Conservation (phyloP, 192 early-diverging fungal genomes). For the Mortierella antarctica region DNA sequence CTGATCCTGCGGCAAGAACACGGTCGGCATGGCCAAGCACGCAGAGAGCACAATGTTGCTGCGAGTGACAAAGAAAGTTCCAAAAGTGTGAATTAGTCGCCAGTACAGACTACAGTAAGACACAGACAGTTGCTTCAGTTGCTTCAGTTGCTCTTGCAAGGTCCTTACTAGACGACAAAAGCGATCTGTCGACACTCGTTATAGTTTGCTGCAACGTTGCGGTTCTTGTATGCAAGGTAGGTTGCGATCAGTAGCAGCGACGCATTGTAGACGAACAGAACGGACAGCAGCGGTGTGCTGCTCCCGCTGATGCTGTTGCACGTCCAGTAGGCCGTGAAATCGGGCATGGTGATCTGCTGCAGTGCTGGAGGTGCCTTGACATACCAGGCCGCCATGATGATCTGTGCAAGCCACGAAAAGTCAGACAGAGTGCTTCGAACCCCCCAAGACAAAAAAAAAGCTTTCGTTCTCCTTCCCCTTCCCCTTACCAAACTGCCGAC, state of each 20-base stretch:
- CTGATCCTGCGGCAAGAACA: constrained; percentile 51
- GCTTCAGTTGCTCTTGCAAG: neutral
- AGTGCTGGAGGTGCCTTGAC: constrained; percentile 10
- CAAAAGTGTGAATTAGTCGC: neutral
- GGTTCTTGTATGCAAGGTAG: constrained; percentile 62
- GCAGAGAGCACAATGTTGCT: constrained; percentile 62
- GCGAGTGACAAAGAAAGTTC: neutral
- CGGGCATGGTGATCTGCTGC: constrained; percentile 15
- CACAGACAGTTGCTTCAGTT: too few species aligned
- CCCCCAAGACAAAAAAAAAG: too few species aligned
- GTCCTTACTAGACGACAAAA: constrained; percentile 63
- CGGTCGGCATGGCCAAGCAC: constrained; percentile 55
- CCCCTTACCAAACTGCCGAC: constrained; percentile 49
- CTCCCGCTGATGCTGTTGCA: constrained; percentile 3
- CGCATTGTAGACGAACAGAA: constrained; percentile 46
- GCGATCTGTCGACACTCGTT: constrained; percentile 65
- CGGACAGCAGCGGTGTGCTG: constrained; percentile 33
- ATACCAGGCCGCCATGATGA: constrained; percentile 31
- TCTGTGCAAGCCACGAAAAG: constrained; percentile 8
- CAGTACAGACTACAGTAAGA: neutral
- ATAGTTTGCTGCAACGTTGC: constrained; percentile 59
- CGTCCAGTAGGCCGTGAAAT: constrained; percentile 26
- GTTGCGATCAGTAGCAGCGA: constrained; percentile 55
- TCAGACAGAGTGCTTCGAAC: too few species aligned
- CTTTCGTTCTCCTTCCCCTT: too few species aligned